phyloP scores from a whole-genome alignment of 23 red algal genomes.

The Chondrus crispus region DNA sequence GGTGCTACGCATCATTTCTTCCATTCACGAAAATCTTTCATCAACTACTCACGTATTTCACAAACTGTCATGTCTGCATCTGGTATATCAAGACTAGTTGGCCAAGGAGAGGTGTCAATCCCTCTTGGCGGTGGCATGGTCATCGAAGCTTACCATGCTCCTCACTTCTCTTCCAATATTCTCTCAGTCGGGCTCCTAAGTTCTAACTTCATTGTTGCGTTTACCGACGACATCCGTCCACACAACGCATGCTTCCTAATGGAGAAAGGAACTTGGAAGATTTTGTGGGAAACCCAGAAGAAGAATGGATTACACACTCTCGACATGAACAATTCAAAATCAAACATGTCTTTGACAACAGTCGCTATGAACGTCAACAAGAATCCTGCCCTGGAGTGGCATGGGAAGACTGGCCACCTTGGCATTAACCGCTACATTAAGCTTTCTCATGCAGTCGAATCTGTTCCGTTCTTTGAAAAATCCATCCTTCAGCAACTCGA shows the following conservation, averaged over 20 bases:
- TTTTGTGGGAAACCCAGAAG: background rate
- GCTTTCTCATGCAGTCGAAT: background rate
- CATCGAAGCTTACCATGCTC: background rate
- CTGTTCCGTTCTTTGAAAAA: background rate
- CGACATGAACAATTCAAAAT: background rate
- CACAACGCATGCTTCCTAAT: background rate
- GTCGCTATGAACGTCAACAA: background rate
- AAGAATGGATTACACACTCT: background rate
- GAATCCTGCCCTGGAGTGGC: constrained; percentile 3
- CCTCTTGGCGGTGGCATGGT: background rate
- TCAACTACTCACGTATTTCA: background rate
- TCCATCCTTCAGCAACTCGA: background rate
- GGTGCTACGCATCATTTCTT: background rate
- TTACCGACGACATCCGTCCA: background rate
- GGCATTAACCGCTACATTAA: background rate
- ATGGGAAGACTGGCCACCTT: background rate
- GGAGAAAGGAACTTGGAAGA: background rate
- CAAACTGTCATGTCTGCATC: background rate
- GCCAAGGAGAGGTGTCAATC: background rate
- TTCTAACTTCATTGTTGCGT: background rate
- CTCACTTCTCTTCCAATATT: background rate
- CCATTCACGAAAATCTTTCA: constrained; percentile 19
- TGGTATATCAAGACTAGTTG: background rate
- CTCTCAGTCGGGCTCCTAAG: constrained; percentile 2
- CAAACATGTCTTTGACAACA: background rate